Conservation (phyloP, 768 basidiomycete genomes). For the Butyriboletus loyo region DNA sequence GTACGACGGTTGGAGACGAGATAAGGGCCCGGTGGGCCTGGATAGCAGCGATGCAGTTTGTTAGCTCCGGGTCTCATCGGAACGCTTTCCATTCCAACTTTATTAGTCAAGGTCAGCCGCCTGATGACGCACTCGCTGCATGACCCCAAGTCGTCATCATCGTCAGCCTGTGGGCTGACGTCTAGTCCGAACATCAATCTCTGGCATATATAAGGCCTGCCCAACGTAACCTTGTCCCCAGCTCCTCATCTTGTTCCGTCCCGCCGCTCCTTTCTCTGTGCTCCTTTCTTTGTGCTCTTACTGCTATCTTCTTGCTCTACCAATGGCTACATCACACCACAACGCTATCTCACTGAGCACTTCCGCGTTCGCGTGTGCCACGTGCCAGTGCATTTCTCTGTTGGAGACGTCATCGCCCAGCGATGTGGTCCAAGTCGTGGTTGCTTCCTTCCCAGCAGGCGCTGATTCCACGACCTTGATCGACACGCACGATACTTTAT, state of each 20-base stretch:
- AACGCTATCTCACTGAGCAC: neutral
- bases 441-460: neutral
- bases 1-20: too few relatives aligned
- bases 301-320: neutral
- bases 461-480: neutral
- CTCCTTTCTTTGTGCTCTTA: neutral
- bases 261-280: neutral
- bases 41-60: too few relatives aligned
- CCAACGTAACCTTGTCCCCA: neutral
- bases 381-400: neutral
- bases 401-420: neutral
- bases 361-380: constrained; percentile 1
- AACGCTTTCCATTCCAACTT: neutral
- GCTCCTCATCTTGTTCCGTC: neutral
- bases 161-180: neutral
- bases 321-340: neutral
- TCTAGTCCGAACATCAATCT: neutral
- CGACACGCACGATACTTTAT: neutral
- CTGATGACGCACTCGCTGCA: neutral
- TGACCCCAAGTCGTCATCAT: too few relatives aligned
- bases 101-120: neutral
- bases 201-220: constrained; percentile 6
- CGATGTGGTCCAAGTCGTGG: neutral
- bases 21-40: too few relatives aligned
- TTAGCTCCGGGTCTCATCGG: too few relatives aligned